phyloP scores from a whole-genome alignment of 768 basidiomycete genomes.

The Russula foetens region DNA sequence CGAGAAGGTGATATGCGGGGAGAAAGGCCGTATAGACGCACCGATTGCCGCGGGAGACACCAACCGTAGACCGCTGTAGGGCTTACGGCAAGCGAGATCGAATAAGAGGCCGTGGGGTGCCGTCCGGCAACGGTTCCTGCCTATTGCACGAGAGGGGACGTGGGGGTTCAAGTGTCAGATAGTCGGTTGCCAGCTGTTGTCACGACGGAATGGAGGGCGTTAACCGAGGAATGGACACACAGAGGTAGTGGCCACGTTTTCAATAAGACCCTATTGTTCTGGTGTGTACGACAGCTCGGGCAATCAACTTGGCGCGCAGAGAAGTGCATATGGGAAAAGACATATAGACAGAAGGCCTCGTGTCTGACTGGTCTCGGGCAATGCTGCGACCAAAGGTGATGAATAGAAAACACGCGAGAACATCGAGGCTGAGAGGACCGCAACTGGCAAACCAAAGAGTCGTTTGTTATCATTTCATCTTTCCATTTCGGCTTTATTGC shows the following conservation, averaged over 20 bases:
- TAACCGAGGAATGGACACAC: conserved; percentile 16
- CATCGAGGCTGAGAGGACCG: conserved; percentile 24
- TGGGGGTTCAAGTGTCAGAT: conserved; percentile 12
- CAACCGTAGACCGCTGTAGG: conserved; percentile 12
- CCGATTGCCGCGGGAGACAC: conserved; percentile 18
- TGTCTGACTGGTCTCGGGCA: conserved; percentile 10
- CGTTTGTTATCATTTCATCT: conserved; percentile 1
- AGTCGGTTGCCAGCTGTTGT: conserved; percentile 8
- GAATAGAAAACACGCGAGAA: conserved; percentile 23
- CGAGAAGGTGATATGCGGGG: neutral
- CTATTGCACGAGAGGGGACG: conserved; percentile 17
- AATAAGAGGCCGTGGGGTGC: conserved; percentile 7
- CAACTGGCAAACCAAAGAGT: conserved; percentile 11
- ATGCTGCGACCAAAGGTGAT: conserved; percentile 7
- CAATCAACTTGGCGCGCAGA: conserved; percentile 16
- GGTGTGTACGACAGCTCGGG: conserved; percentile 9
- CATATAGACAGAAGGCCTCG: conserved; percentile 14
- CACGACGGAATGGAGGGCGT: conserved; percentile 11
- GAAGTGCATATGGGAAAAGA: conserved; percentile 20
- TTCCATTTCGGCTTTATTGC: conserved; percentile 4
- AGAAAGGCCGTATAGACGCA: conserved; percentile 5
- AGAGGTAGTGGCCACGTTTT: conserved; percentile 14
- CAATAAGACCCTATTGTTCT: conserved; percentile 18
- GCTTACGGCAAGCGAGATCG: conserved; percentile 18
- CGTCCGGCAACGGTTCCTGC: conserved; percentile 18